These are phyloP conservation scores for Lobosporangium transversale DNA, from an alignment of 192 early-diverging fungal genomes.

Conservation along the genomic window DNA sequence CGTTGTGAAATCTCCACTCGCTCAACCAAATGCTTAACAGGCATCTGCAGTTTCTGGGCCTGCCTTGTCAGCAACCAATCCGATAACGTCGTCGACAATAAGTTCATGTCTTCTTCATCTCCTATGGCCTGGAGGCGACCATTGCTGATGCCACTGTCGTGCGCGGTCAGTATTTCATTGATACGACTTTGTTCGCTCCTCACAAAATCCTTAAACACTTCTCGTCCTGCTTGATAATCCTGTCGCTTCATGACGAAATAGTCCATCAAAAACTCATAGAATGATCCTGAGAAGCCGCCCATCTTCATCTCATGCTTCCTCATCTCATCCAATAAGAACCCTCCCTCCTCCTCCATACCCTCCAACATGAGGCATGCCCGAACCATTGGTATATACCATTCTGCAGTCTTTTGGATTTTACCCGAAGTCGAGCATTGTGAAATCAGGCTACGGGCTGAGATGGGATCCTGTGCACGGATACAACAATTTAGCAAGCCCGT, in stretches of 20 bases:
- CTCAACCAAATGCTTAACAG: conserved; percentile 27
- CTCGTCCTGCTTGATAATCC: conserved; percentile 26
- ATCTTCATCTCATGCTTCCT: conserved; percentile 16
- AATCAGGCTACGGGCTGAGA: conserved; percentile 26
- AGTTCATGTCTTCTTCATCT: too few relatives aligned
- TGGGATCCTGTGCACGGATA: conserved; percentile 31
- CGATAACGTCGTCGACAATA: conserved; percentile 11
- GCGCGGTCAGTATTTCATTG: conserved; percentile 1
- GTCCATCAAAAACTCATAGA: conserved; percentile 49
- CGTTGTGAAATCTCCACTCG: conserved; percentile 20
- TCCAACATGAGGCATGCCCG: conserved; percentile 31
- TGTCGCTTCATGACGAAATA: conserved; percentile 29
- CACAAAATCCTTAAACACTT: conserved; percentile 35
- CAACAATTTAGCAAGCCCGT: conserved; percentile 42
- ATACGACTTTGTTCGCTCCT: conserved; percentile 14
- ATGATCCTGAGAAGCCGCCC: conserved; percentile 4
- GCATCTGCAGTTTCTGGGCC: neutral
- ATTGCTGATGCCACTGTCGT: neutral
- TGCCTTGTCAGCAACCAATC: conserved; percentile 14
- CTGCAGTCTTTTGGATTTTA: conserved; percentile 33
- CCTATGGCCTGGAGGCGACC: too few relatives aligned
- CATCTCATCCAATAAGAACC: conserved; percentile 40
- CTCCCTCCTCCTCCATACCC: conserved; percentile 39
- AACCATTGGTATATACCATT: conserved; percentile 50
- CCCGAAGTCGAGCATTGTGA: conserved; percentile 28